Conservation (phyloP, 139 green algal genomes). For the Tetraselmis striata region DNA sequence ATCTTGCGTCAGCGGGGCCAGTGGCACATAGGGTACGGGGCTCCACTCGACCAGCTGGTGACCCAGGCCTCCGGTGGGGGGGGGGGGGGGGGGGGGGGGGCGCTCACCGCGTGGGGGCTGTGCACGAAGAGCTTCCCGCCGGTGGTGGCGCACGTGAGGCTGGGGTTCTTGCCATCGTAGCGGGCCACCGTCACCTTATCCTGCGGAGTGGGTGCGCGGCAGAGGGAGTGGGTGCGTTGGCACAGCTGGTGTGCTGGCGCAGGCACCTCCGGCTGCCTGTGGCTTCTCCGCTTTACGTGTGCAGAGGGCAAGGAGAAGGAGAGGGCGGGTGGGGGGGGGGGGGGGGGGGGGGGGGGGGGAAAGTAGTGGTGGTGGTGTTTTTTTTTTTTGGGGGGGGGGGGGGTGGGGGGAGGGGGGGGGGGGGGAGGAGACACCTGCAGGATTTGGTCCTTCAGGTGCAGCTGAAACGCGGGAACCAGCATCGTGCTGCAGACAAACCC, state of each 20-base stretch:
- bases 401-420: not conserved
- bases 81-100: no score
- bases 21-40: no score
- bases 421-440: not conserved
- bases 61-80: not conserved
- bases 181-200: conserved; percentile 41
- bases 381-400: no score
- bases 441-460: conserved; percentile 15
- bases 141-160: conserved; percentile 45
- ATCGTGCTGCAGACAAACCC: conserved; percentile 13
- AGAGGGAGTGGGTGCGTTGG: conserved; percentile 3
- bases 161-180: conserved; percentile 45
- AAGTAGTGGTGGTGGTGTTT: not conserved
- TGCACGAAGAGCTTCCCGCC: conserved; percentile 67
- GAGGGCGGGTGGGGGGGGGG: not conserved
- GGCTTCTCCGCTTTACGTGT: no score
- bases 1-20: no score
- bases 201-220: conserved; percentile 1
- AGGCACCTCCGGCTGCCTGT: not conserved
- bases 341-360: not conserved
- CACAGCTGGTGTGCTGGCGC: no score
- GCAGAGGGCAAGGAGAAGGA: not conserved
- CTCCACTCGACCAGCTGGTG: no score
- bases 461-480: conserved; percentile 30
- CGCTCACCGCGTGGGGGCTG: conserved; percentile 46